A percentile compares a stretch with the other conserved stretches of the same genome.
Evolutionary conservation across 495 filamentous ascomycete genomes (phyloP).

Genomic region (Trichocladium antarcticum): DNA sequence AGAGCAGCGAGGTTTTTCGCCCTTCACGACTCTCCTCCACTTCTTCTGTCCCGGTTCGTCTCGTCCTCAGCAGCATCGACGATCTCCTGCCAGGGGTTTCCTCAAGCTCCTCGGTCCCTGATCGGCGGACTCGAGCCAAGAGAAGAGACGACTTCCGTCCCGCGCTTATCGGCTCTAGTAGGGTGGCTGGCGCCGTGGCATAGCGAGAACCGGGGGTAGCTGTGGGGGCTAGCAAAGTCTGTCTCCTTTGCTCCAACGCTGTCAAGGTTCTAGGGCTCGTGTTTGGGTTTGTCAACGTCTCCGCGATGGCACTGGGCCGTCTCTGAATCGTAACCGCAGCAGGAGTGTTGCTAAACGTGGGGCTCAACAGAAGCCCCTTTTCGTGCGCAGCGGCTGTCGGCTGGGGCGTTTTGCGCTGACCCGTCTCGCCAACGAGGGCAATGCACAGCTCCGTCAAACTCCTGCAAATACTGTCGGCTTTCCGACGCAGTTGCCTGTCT

Average conservation of each 20-base stretch:
- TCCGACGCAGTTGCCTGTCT: constrained; percentile 75
- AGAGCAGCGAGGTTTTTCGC: constrained; percentile 32
- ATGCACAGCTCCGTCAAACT: constrained; percentile 88
- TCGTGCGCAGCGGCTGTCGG: constrained; percentile 15
- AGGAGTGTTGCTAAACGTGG: constrained; percentile 29
- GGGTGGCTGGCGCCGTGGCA: constrained; percentile 23
- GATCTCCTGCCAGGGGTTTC: constrained; percentile 32
- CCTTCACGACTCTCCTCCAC: constrained; percentile 33
- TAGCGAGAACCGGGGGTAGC: constrained; percentile 32
- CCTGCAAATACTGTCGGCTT: constrained; percentile 85
- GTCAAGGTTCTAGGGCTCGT: constrained; percentile 53
- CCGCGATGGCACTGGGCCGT: constrained; percentile 27
- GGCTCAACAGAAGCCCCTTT: constrained; percentile 22
- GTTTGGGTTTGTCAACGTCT: constrained; percentile 27
- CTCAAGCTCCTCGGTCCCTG: constrained; percentile 37
- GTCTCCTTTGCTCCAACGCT: constrained; percentile 62
- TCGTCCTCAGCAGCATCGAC: constrained; percentile 33
- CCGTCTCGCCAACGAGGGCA: constrained; percentile 55
- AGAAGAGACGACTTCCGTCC: constrained; percentile 39
- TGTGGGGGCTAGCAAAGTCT: constrained; percentile 45
- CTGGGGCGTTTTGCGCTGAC: constrained; percentile 26
- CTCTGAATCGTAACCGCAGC: constrained; percentile 23
- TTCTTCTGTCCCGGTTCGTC: constrained; percentile 39
- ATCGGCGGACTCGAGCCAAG: constrained; percentile 32
- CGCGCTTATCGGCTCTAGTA: constrained; percentile 17